Conservation (phyloP, 2,329 filamentous ascomycete genomes). For the Ophiostoma sp. region DNA sequence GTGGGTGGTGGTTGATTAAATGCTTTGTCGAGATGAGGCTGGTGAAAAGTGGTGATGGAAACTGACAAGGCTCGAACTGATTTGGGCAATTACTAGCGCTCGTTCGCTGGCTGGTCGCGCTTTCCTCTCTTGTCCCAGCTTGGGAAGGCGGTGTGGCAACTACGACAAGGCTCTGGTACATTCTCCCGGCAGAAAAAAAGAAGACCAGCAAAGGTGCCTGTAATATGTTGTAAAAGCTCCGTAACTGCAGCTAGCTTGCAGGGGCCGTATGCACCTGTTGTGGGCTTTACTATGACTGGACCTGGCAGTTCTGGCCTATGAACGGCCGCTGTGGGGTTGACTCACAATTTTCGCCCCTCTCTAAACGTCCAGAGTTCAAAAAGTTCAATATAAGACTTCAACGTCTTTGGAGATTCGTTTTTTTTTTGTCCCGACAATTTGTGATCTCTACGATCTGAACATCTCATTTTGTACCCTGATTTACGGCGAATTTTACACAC, state of each 20-base stretch:
- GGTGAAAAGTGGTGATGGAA: not conserved
- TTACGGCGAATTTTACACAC: not conserved
- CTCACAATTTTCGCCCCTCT: conserved; percentile 25
- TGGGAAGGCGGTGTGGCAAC: conserved; percentile 22
- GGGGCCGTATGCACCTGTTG: not conserved
- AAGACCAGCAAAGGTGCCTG: not conserved
- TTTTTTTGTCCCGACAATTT: not conserved
- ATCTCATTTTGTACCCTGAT: not conserved
- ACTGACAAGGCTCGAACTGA: not conserved
- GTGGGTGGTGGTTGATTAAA: not conserved
- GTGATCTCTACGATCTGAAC: not conserved
- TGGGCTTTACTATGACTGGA: too few species aligned
- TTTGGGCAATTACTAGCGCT: not conserved
- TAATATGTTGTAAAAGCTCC: not conserved
- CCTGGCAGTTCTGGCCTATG: too few species aligned
- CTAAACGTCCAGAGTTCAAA: not conserved
- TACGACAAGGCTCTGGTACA: conserved; percentile 22
- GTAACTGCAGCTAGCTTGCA: not conserved
- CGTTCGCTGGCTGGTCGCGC: not conserved
- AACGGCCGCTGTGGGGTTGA: conserved; percentile 15
- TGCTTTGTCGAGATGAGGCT: too few species aligned
- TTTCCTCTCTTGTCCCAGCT: not conserved
- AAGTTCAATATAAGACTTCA: not conserved
- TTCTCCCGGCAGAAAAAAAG: conserved; percentile 22
- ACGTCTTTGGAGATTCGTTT: not conserved